A percentile compares a stretch with the other conserved stretches of the same genome.
phyloP scores from a whole-genome alignment of 495 filamentous ascomycete genomes.

The Hypoxylon cercidicola region DNA sequence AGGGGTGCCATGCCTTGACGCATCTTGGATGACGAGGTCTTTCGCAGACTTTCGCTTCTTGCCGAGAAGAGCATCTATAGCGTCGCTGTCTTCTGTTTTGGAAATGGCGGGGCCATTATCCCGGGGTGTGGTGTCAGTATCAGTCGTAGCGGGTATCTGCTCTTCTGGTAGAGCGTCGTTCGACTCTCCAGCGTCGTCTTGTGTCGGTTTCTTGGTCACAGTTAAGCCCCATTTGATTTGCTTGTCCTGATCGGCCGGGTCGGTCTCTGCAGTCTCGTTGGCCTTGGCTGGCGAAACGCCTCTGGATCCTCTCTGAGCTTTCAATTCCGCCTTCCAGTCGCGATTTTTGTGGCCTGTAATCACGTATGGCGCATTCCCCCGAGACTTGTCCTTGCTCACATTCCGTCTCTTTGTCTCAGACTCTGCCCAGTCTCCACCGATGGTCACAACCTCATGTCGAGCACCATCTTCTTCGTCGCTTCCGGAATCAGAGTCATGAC shows the following conservation, averaged over 20 bases:
- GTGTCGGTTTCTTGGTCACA: constrained; percentile 48
- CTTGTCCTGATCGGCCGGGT: constrained; percentile 53
- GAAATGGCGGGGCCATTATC: constrained; percentile 29
- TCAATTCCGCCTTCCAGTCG: constrained; percentile 75
- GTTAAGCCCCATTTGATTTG: constrained; percentile 57
- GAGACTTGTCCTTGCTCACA: constrained; percentile 18
- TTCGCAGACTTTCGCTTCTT: constrained; percentile 50
- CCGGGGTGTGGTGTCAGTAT: constrained; percentile 46
- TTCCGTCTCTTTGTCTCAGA: constrained; percentile 32
- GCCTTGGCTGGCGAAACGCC: constrained; percentile 64
- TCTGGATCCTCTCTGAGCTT: constrained; percentile 56
- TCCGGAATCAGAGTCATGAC: constrained; percentile 49
- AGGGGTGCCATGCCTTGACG: constrained; percentile 43
- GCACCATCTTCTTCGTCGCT: constrained; percentile 42
- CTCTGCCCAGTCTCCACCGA: constrained; percentile 46
- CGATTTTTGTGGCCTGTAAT: constrained; percentile 75
- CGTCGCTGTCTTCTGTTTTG: constrained; percentile 76
- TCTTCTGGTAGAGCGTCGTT: constrained; percentile 38
- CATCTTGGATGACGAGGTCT: constrained; percentile 38
- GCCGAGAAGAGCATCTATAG: constrained; percentile 81
- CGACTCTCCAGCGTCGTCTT: constrained; percentile 18
- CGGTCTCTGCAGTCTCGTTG: constrained; percentile 40
- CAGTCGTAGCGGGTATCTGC: constrained; percentile 30
- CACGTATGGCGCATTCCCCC: constrained; percentile 61
- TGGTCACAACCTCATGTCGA: constrained; percentile 51